phyloP scores from a whole-genome alignment of 2,329 filamentous ascomycete species.

The Penicillium sp. region DNA sequence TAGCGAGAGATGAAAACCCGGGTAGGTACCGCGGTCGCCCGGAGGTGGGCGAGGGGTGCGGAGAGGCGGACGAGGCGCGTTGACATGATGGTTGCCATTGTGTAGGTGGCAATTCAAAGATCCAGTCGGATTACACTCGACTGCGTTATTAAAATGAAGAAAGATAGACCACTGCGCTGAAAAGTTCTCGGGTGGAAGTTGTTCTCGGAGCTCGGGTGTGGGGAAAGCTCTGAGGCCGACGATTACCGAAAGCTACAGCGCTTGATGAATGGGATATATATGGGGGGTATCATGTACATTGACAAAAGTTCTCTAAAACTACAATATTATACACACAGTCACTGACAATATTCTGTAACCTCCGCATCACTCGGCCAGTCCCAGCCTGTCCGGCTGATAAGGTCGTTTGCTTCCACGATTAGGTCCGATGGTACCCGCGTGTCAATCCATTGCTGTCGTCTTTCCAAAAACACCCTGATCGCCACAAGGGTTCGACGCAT shows the following conservation, averaged over 20 bases:
- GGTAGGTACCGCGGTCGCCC: slow-evolving; percentile 20
- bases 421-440: slow-evolving; percentile 28
- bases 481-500: slow-evolving; percentile 44
- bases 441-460: slow-evolving; percentile 26
- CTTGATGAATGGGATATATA: not conserved
- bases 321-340: slow-evolving; percentile 22
- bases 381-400: slow-evolving; percentile 40
- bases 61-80: slow-evolving; percentile 33
- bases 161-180: not conserved
- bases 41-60: slow-evolving; percentile 20
- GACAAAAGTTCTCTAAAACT: slow-evolving; percentile 17
- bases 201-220: slow-evolving; percentile 19
- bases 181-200: slow-evolving; percentile 1
- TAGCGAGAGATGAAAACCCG: slow-evolving; percentile 36
- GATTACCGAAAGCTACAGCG: slow-evolving; percentile 18
- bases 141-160: not conserved
- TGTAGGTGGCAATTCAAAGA: slow-evolving; percentile 9
- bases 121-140: not conserved
- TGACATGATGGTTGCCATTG: slow-evolving; percentile 31
- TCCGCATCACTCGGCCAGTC: slow-evolving; percentile 46
- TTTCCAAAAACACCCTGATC: slow-evolving; percentile 42
- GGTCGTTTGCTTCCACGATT: slow-evolving; percentile 37
- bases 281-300: slow-evolving; percentile 21
- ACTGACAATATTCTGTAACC: slow-evolving; percentile 36
- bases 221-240: slow-evolving; percentile 25